A percentile compares a stretch with the other conserved stretches of the same genome.
Evolutionary conservation across 2,329 filamentous ascomycete species (phyloP).

Genomic region (Grosmannia clavigera): DNA sequence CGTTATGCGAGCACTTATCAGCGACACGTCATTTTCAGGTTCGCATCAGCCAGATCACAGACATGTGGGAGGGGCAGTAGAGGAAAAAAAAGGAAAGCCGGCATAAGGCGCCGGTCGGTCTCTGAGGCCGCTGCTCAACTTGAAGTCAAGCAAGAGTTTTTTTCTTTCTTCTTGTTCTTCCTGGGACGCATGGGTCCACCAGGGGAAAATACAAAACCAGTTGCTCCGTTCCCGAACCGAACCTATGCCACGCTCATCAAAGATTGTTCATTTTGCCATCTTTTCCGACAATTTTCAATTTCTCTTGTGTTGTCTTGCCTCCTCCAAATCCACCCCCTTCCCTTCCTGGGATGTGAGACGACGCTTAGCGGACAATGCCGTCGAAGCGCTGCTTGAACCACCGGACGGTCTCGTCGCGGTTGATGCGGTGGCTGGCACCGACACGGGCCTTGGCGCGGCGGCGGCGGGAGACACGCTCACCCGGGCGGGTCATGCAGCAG

Average conservation of each 20-base stretch:
- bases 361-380: slow-evolving; percentile 89
- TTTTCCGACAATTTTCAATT: not conserved
- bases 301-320: not conserved
- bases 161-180: slow-evolving; percentile 22
- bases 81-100: slow-evolving; percentile 36
- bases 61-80: not conserved
- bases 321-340: slow-evolving; percentile 8
- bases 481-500: slow-evolving; percentile 99
- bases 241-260: slow-evolving; percentile 10
- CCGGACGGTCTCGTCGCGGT: slow-evolving; percentile 88
- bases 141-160: slow-evolving; percentile 32
- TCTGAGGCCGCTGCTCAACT: slow-evolving; percentile 59
- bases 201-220: slow-evolving; percentile 17
- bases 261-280: not conserved
- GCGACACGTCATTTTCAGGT: not conserved
- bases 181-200: not conserved
- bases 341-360: slow-evolving; percentile 10
- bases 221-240: slow-evolving; percentile 27
- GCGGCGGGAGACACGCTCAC: slow-evolving; percentile 94
- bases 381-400: slow-evolving; percentile 92
- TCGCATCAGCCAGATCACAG: not conserved
- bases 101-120: slow-evolving; percentile 56
- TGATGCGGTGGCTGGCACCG: slow-evolving; percentile 84
- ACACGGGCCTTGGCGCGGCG: slow-evolving; percentile 79
- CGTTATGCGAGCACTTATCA: not conserved